These are phyloP conservation scores for Tricholoma flavovirens DNA, from an alignment of 768 basidiomycete species.

Conservation along the genomic window DNA sequence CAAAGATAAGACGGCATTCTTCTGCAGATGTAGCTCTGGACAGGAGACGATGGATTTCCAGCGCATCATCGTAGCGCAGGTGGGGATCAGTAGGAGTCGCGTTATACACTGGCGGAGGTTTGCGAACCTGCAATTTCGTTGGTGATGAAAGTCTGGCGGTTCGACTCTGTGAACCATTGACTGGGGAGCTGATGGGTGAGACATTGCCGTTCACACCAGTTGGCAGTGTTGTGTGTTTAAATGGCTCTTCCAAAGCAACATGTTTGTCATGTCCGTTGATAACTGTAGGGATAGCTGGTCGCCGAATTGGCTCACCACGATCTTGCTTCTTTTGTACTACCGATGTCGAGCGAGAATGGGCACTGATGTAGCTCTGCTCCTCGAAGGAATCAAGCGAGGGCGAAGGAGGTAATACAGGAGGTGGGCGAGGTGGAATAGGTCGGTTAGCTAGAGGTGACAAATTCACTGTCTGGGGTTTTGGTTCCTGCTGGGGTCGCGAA, in stretches of 20 bases:
- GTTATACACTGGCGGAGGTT: slow-evolving; percentile 15
- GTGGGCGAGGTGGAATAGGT: slow-evolving; percentile 56
- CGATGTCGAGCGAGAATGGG: slow-evolving; percentile 24
- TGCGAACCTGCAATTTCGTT: slow-evolving; percentile 7
- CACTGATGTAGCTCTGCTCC: slow-evolving; percentile 22
- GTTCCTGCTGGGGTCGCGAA: slow-evolving; percentile 16
- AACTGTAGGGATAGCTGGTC: not conserved
- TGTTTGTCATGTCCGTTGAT: slow-evolving; percentile 6
- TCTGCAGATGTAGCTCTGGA: slow-evolving; percentile 65
- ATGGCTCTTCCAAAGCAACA: not conserved
- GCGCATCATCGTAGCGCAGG: slow-evolving; percentile 41
- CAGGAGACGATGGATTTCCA: slow-evolving; percentile 65
- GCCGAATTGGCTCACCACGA: not conserved
- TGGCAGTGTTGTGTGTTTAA: slow-evolving; percentile 1
- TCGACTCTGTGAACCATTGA: not conserved
- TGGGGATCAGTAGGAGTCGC: slow-evolving; percentile 11
- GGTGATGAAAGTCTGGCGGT: slow-evolving; percentile 6
- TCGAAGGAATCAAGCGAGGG: slow-evolving; percentile 36
- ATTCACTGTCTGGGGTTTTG: slow-evolving; percentile 32
- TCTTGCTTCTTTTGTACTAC: slow-evolving; percentile 23
- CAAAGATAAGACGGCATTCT: slow-evolving; percentile 81
- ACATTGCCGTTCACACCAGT: not conserved
- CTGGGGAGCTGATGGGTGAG: not conserved
- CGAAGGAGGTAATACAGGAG: slow-evolving; percentile 41
- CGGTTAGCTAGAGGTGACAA: slow-evolving; percentile 49